phyloP scores from a whole-genome alignment of 768 basidiomycete genomes.

The Pulveroboletus sp. region DNA sequence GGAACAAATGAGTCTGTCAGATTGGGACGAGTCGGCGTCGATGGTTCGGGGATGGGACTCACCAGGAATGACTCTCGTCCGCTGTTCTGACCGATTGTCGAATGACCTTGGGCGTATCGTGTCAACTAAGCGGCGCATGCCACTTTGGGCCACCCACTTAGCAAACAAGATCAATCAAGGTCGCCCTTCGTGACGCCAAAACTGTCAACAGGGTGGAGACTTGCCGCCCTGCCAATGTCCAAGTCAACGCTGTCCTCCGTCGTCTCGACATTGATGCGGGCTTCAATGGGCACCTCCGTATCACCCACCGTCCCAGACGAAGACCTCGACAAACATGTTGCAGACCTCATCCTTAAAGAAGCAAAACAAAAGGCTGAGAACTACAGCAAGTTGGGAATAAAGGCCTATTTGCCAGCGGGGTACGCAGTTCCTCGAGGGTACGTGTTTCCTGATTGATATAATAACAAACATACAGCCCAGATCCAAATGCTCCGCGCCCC shows the following conservation, averaged over 20 bases:
- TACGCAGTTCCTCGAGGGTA: conserved; percentile 33
- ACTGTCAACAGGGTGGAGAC: conserved; percentile 1
- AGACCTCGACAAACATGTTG: conserved; percentile 88
- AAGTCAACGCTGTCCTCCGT: conserved; percentile 73
- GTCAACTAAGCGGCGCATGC: no score
- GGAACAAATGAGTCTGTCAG: background rate
- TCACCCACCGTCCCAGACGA: conserved; percentile 61
- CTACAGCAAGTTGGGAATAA: conserved; percentile 72
- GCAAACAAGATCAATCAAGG: conserved; percentile 24
- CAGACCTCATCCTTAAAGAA: conserved; percentile 86
- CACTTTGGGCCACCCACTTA: conserved; percentile 4
- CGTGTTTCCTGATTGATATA: background rate
- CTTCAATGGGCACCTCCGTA: conserved; percentile 68
- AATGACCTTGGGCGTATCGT: background rate
- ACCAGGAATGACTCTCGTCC: background rate
- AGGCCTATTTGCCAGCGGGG: conserved; percentile 64
- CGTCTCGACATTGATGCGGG: conserved; percentile 73
- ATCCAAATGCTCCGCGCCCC: conserved; percentile 69
- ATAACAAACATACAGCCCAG: conserved; percentile 39
- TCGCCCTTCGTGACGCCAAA: conserved; percentile 2
- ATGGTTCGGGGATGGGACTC: background rate
- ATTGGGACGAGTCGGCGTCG: background rate
- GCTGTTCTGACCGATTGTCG: background rate
- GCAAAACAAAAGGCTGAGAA: conserved; percentile 86
- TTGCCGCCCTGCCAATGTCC: conserved; percentile 28